Evolutionary conservation across 2,329 filamentous ascomycete genomes (phyloP).

Genomic region (Orbilia javanica): DNA sequence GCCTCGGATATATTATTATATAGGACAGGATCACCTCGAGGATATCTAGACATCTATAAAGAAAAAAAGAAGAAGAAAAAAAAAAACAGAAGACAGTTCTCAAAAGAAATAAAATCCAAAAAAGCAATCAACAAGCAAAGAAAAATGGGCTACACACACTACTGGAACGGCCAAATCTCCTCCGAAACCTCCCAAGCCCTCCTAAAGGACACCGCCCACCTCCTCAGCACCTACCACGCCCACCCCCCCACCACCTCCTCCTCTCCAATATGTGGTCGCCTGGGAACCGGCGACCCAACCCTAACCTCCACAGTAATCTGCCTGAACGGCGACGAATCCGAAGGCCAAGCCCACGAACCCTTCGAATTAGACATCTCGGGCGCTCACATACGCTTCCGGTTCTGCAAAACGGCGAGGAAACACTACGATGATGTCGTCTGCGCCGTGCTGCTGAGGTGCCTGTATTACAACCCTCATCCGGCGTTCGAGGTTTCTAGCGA

Average conservation of each 20-base stretch:
- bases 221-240: not conserved
- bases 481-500: constrained; percentile 17
- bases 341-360: constrained; percentile 20
- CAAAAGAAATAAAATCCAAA: not conserved
- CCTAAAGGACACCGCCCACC: constrained; percentile 10
- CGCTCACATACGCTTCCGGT: not conserved
- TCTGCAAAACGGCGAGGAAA: constrained; percentile 40
- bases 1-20: too few relatives aligned
- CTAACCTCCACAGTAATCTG: not conserved
- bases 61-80: not conserved
- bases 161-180: constrained; percentile 27
- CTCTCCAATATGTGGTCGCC: not conserved
- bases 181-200: not conserved
- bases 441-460: constrained; percentile 9
- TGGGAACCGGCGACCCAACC: not conserved
- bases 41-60: not conserved
- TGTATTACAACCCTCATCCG: constrained; percentile 10
- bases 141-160: constrained; percentile 50
- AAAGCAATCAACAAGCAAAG: not conserved
- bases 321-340: constrained; percentile 20
- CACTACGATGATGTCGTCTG: constrained; percentile 41
- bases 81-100: too few relatives aligned
- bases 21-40: too few relatives aligned
- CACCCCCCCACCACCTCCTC: not conserved
- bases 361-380: not conserved